phyloP scores from a whole-genome alignment of 192 early-diverging fungal species.

The Polychytrium aggregatum region DNA sequence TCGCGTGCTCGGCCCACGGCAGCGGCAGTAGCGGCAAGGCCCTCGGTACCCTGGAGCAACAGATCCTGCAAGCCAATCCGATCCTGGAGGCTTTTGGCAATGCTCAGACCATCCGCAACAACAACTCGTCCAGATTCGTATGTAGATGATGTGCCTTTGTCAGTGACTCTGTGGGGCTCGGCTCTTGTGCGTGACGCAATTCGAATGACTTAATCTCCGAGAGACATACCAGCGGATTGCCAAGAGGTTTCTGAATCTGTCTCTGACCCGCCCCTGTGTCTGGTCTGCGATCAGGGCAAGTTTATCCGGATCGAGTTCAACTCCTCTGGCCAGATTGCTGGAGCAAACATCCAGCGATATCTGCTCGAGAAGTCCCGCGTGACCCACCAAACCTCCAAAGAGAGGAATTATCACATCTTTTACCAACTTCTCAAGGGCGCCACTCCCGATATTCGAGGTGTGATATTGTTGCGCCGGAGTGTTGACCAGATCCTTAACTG shows the following conservation, averaged over 20 bases:
- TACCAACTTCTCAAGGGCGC: conserved; percentile 95
- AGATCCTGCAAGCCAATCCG: conserved; percentile 94
- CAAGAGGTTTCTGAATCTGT: too few species aligned
- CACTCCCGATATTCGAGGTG: conserved; percentile 42
- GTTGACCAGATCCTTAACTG: too few species aligned
- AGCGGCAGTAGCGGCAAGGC: conserved; percentile 5
- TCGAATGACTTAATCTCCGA: too few species aligned
- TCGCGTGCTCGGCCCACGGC: conserved; percentile 54
- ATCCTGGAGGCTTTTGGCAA: conserved; percentile 98
- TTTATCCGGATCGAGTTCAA: conserved; percentile 98
- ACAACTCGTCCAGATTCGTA: conserved; percentile 97
- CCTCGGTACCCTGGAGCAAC: conserved; percentile 63
- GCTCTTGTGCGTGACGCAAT: neutral
- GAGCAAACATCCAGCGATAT: conserved; percentile 95
- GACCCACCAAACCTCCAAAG: conserved; percentile 79
- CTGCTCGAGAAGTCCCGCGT: conserved; percentile 95
- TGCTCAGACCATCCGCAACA: conserved; percentile 95
- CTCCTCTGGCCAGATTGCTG: conserved; percentile 71
- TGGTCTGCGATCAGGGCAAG: conserved; percentile 54
- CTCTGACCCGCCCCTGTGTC: too few species aligned
- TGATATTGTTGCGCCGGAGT: too few species aligned
- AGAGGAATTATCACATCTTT: conserved; percentile 96
- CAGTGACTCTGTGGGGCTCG: neutral
- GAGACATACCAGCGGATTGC: too few species aligned
- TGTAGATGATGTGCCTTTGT: conserved; percentile 12